Evolutionary conservation across 805 yeast genomes (phyloP).

Genomic region (Ogataea populi-albae): DNA sequence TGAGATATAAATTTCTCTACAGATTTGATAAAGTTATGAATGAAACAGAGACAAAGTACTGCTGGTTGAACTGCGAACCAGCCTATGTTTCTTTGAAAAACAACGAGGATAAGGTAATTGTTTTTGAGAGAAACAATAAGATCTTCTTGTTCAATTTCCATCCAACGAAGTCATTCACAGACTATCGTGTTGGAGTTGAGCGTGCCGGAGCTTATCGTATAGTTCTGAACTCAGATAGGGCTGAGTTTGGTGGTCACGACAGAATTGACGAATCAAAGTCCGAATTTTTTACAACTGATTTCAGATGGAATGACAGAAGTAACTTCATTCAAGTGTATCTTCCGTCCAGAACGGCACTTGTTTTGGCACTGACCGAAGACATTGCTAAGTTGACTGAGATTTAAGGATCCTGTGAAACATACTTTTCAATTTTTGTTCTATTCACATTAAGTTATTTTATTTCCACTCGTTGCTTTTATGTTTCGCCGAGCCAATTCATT

Average conservation of each 20-base stretch:
- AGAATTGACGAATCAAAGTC: constrained; percentile 57
- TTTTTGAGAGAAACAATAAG: constrained; percentile 82
- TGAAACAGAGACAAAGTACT: constrained; percentile 61
- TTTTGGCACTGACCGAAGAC: constrained; percentile 45
- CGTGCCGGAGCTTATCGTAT: constrained; percentile 71
- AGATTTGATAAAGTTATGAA: constrained; percentile 88
- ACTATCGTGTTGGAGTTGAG: constrained; percentile 90
- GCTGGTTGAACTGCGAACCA: constrained; percentile 67
- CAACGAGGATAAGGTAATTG: constrained; percentile 85
- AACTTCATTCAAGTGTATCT: constrained; percentile 76
- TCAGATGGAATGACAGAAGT: constrained; percentile 75
- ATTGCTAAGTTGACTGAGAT: constrained; percentile 16
- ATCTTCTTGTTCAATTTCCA: constrained; percentile 88
- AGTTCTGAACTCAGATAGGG: constrained; percentile 70
- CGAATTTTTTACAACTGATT: constrained; percentile 66
- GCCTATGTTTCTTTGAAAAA: constrained; percentile 88
- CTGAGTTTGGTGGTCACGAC: constrained; percentile 75
- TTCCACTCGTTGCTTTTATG: not conserved
- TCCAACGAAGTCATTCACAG: constrained; percentile 77
- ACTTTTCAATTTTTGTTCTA: constrained; percentile 2
- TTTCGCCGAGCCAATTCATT: too few relatives aligned
- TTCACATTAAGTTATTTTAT: not conserved
- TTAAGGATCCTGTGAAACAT: not conserved
- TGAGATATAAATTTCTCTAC: constrained; percentile 76
- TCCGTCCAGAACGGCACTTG: constrained; percentile 73